These are phyloP conservation scores for Eucalyptus curtisii DNA, from an alignment of 345 rosid species.

Conservation along the genomic window DNA sequence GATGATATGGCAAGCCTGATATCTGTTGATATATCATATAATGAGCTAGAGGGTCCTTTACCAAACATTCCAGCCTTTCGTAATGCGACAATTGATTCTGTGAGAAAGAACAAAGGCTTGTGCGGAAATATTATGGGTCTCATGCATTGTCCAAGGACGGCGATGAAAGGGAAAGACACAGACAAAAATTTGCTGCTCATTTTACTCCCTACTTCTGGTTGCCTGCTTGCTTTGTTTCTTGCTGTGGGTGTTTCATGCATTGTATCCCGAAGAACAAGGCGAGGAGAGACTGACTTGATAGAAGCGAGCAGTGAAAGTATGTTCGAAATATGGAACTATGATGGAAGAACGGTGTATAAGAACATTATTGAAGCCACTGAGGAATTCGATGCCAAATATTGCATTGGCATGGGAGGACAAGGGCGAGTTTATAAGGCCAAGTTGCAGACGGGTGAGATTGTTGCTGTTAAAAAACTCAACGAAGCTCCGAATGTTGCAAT, in stretches of 20 bases:
- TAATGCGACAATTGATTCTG: background rate
- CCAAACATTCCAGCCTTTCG: constrained; percentile 15
- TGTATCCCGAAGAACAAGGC: background rate
- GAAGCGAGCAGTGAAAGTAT: background rate
- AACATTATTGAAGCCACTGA: constrained; percentile 8
- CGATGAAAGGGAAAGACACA: background rate
- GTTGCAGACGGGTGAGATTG: background rate
- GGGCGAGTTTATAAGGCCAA: constrained; percentile 12
- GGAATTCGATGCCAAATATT: background rate
- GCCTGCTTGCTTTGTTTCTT: background rate
- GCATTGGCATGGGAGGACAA: constrained; percentile 6
- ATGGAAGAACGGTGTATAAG: background rate
- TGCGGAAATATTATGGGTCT: constrained; percentile 3
- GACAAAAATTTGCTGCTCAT: background rate
- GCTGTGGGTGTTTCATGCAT: background rate
- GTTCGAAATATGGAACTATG: background rate
- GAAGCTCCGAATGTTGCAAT: background rate
- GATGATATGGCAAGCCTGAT: background rate
- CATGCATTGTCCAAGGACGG: background rate
- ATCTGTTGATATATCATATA: constrained; percentile 7
- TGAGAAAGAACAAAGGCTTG: constrained; percentile 2
- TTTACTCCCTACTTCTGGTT: background rate
- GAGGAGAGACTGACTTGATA: background rate
- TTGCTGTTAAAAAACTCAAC: constrained; percentile 11
- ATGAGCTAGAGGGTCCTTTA: constrained; percentile 14